These are phyloP conservation scores for Scheffersomyces coipomensis DNA, from an alignment of 805 yeast genomes.

Conservation along the genomic window DNA sequence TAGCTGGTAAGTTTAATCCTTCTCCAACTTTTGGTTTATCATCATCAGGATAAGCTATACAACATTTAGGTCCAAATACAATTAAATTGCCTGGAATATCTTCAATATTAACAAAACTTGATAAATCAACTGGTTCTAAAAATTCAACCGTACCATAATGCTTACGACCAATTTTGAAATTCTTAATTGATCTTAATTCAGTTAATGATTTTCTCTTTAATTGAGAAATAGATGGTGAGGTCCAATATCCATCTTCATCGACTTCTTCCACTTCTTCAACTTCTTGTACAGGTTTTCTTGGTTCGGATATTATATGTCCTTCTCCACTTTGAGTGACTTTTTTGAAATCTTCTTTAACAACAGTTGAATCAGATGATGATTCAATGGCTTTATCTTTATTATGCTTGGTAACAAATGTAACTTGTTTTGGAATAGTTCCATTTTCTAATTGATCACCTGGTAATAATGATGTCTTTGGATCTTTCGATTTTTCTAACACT, in stretches of 20 bases:
- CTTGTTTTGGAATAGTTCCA: conserved; percentile 13
- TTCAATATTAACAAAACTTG: conserved; percentile 58
- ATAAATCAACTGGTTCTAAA: conserved; percentile 77
- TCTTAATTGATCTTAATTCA: conserved; percentile 60
- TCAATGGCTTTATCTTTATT: conserved; percentile 1
- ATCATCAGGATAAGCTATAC: conserved; percentile 72
- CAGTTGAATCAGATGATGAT: conserved; percentile 9
- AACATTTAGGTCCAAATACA: conserved; percentile 55
- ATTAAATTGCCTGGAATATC: conserved; percentile 67
- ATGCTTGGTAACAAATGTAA: conserved; percentile 10
- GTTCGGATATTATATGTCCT: neutral
- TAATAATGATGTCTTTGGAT: conserved; percentile 6
- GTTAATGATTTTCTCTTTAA: conserved; percentile 57
- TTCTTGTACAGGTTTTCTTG: neutral
- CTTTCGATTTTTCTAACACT: conserved; percentile 46
- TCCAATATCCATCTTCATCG: conserved; percentile 82
- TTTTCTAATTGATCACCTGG: conserved; percentile 4
- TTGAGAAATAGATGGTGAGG: conserved; percentile 70
- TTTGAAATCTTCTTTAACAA: neutral
- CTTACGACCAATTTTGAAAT: conserved; percentile 75
- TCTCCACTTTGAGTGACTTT: neutral
- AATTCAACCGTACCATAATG: conserved; percentile 79
- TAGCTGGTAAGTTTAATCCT: conserved; percentile 78
- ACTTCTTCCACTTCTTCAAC: conserved; percentile 25
- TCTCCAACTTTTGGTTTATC: conserved; percentile 66